Conservation (phyloP, 2,329 filamentous ascomycete species). For the Nothopassalora personata region DNA sequence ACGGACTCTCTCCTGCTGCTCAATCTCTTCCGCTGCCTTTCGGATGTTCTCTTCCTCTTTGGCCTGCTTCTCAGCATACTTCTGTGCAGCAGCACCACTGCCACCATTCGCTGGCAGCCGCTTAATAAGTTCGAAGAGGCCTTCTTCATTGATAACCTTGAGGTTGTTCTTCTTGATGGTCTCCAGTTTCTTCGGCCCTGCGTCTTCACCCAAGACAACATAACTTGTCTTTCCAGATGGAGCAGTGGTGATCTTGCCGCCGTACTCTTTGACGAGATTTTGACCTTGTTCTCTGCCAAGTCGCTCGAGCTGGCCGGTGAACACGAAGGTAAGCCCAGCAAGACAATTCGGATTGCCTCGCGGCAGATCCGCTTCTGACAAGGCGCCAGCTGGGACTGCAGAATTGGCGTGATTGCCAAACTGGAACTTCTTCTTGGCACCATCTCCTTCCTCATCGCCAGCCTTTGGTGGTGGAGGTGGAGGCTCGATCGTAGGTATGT, state of each 20-base stretch:
- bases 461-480: slow-evolving; percentile 72
- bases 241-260: slow-evolving; percentile 77
- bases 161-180: slow-evolving; percentile 76
- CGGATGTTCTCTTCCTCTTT: slow-evolving; percentile 79
- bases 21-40: slow-evolving; percentile 77
- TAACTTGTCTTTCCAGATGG: slow-evolving; percentile 93
- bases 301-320: slow-evolving; percentile 78
- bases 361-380: slow-evolving; percentile 66
- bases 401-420: slow-evolving; percentile 53
- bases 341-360: slow-evolving; percentile 84
- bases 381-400: slow-evolving; percentile 56
- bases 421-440: slow-evolving; percentile 63
- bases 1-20: slow-evolving; percentile 61
- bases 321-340: slow-evolving; percentile 85
- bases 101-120: slow-evolving; percentile 80
- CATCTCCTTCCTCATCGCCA: slow-evolving; percentile 45
- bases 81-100: slow-evolving; percentile 78
- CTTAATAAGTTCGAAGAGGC: slow-evolving; percentile 79
- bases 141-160: slow-evolving; percentile 91
- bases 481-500: slow-evolving; percentile 73
- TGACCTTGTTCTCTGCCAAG: slow-evolving; percentile 81
- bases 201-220: slow-evolving; percentile 84
- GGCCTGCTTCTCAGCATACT: slow-evolving; percentile 76
- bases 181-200: slow-evolving; percentile 84
- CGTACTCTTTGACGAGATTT: slow-evolving; percentile 83